These are phyloP conservation scores for Globisporangium spiculum DNA, from an alignment of 352 stramenopile species.

Conservation along the genomic window DNA sequence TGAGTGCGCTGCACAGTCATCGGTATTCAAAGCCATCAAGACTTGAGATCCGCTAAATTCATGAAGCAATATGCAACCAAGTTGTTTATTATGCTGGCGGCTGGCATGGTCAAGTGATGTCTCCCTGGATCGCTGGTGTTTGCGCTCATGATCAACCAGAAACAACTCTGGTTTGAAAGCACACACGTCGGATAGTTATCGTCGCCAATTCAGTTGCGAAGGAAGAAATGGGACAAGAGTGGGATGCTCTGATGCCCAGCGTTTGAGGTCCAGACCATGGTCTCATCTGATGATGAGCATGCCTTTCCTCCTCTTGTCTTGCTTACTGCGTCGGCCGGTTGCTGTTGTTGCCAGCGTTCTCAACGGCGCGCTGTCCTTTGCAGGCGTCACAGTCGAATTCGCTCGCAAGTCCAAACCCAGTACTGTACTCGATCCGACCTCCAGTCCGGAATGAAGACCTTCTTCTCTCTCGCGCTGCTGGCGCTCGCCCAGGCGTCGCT, in stretches of 20 bases:
- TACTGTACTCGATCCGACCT: too few species aligned
- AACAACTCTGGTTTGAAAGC: too few species aligned
- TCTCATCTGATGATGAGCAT: not conserved
- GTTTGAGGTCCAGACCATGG: not conserved
- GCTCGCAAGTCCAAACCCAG: not conserved
- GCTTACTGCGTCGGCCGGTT: too few species aligned
- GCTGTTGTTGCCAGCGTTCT: not conserved
- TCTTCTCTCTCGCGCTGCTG: slow-evolving; percentile 4
- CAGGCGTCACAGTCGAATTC: not conserved
- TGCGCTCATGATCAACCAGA: too few species aligned
- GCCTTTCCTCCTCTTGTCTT: not conserved
- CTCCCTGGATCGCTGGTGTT: too few species aligned
- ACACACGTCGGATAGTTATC: too few species aligned
- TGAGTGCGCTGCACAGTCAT: not conserved
- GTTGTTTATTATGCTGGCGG: too few species aligned
- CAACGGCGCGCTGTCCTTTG: not conserved
- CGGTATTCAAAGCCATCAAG: too few species aligned
- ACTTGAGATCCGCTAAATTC: too few species aligned
- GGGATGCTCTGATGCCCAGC: not conserved
- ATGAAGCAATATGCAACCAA: too few species aligned
- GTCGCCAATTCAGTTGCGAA: not conserved
- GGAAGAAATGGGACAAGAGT: not conserved
- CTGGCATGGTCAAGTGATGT: too few species aligned
- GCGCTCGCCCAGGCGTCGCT: not conserved
- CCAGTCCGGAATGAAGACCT: not conserved